A percentile compares a stretch with the other conserved stretches of the same genome.
phyloP scores from a whole-genome alignment of 768 basidiomycete species.

The Suillus variegatus region DNA sequence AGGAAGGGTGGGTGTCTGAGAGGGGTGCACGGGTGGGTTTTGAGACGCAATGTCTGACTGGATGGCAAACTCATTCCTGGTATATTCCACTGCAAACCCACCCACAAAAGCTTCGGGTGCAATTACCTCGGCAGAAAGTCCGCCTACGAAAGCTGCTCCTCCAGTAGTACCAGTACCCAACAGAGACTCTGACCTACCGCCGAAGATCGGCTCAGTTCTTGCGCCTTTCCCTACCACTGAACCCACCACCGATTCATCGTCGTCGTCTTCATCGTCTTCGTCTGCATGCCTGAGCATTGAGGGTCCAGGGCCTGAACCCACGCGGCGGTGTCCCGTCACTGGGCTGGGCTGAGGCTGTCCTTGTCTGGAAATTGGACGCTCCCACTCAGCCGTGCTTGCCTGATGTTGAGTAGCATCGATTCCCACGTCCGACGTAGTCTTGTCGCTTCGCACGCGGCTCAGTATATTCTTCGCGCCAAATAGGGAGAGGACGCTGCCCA shows the following conservation, averaged over 20 bases:
- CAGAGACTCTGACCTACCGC: neutral
- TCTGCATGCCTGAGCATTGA: constrained; percentile 10
- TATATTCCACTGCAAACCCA: constrained; percentile 6
- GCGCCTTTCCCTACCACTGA: neutral
- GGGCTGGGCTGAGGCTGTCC: constrained; percentile 11
- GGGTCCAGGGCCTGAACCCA: neutral
- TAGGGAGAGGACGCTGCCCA: constrained; percentile 19
- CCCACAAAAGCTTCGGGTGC: neutral
- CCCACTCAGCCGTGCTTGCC: neutral
- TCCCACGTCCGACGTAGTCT: constrained; percentile 26
- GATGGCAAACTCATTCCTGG: neutral
- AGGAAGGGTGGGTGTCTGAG: constrained; percentile 14
- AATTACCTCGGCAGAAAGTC: neutral
- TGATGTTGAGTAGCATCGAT: constrained; percentile 8
- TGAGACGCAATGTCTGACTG: constrained; percentile 7
- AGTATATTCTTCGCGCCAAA: constrained; percentile 1
- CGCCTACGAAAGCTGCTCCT: neutral
- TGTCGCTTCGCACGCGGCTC: constrained; percentile 16
- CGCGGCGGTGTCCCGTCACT: neutral
- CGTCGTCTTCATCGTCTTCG: neutral
- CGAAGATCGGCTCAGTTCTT: neutral
- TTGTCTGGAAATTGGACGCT: constrained; percentile 12
- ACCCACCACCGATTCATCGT: neutral
- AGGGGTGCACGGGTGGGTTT: constrained; percentile 12
- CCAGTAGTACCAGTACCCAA: neutral